A percentile compares a stretch with the other conserved stretches of the same genome.
phyloP scores from a whole-genome alignment of 139 green algal genomes.

The Coccomyxa sp. region DNA sequence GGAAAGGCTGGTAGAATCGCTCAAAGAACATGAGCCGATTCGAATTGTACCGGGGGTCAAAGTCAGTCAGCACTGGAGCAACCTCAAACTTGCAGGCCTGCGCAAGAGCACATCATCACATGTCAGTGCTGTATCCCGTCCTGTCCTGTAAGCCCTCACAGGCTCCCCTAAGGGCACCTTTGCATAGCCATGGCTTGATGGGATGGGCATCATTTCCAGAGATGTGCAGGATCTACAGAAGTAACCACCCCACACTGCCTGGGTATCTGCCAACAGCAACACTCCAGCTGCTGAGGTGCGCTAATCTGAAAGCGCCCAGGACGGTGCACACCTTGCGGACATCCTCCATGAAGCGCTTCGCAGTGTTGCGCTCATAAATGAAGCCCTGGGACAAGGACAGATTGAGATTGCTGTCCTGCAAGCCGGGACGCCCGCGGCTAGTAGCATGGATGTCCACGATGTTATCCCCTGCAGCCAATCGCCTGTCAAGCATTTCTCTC shows the following conservation, averaged over 20 bases:
- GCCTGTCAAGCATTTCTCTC: background rate
- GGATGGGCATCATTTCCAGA: too few species aligned
- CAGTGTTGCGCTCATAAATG: slow-evolving; percentile 29
- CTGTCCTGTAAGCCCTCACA: too few species aligned
- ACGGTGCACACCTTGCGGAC: too few species aligned
- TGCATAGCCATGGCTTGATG: too few species aligned
- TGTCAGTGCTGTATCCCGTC: too few species aligned
- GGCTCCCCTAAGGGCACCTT: too few species aligned
- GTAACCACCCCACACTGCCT: too few species aligned
- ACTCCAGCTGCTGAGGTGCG: too few species aligned
- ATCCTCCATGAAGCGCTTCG: slow-evolving; percentile 15
- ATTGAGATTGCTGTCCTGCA: slow-evolving; percentile 3
- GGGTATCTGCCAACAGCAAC: too few species aligned
- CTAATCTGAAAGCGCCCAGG: too few species aligned
- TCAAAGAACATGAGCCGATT: slow-evolving; percentile 26
- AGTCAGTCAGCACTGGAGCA: slow-evolving; percentile 38
- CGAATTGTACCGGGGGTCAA: slow-evolving; percentile 36
- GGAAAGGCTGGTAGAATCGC: slow-evolving; percentile 23
- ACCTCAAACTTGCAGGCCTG: slow-evolving; percentile 21
- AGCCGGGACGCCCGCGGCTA: background rate
- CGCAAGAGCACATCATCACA: too few species aligned
- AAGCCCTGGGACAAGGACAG: slow-evolving; percentile 13
- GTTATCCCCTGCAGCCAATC: slow-evolving; percentile 19
- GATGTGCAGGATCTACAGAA: too few species aligned
- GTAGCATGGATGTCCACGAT: slow-evolving; percentile 24